Conservation (phyloP, 306 rosid genomes). For the Trifolium pratense region DNA sequence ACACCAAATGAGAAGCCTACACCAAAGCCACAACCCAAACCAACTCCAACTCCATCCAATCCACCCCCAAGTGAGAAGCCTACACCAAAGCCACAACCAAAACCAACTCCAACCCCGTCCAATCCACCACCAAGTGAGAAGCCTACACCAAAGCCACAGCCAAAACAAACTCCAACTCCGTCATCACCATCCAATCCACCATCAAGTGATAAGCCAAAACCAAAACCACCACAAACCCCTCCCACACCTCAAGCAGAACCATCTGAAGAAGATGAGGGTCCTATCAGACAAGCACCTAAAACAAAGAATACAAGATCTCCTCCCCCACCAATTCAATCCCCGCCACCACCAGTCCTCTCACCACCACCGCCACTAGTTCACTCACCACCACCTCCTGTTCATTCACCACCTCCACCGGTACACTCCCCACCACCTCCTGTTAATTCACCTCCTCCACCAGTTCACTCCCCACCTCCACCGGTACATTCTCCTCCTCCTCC, state of each 20-base stretch:
- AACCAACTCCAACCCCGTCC: background rate
- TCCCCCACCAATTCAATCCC: background rate
- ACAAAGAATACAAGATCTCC: no score
- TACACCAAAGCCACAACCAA: background rate
- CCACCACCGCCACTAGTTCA: background rate
- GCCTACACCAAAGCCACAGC: background rate
- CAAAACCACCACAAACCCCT: background rate
- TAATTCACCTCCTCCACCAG: background rate
- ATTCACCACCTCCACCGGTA: background rate
- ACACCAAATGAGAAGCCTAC: background rate
- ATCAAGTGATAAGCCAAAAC: background rate
- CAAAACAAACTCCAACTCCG: background rate
- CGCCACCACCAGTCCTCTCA: background rate
- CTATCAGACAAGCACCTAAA: no score
- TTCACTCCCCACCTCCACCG: conserved; percentile 33
- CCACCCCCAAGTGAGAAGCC: conserved; percentile 1
- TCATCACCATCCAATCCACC: background rate
- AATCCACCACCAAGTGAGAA: conserved; percentile 10
- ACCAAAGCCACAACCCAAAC: conserved; percentile 3
- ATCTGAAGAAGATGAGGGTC: conserved; percentile 1
- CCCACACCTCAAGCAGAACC: background rate
- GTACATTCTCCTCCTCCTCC: background rate
- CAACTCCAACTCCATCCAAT: background rate
- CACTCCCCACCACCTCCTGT: background rate
- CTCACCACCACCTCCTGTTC: background rate